A percentile compares a stretch with the other conserved stretches of the same genome.
phyloP scores from a whole-genome alignment of 441 rosid species.

The Dalechampia spathulata region DNA sequence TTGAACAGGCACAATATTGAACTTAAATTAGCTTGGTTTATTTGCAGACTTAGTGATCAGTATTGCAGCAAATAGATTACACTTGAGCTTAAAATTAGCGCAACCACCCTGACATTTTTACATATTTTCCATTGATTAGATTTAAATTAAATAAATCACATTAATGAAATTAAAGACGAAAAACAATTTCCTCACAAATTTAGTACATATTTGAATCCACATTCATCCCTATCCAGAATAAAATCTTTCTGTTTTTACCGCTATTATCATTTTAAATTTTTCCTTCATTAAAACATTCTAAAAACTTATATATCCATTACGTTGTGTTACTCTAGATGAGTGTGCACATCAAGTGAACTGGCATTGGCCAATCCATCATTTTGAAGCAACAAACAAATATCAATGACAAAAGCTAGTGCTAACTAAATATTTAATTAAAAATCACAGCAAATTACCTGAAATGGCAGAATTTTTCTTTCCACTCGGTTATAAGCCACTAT shows the following conservation, averaged over 20 bases:
- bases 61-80: background rate
- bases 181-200: no score
- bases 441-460: constrained; percentile 62
- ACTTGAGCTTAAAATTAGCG: background rate
- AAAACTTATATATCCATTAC: background rate
- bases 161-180: no score
- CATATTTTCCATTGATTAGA: no score
- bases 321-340: background rate
- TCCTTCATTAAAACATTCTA: background rate
- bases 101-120: background rate
- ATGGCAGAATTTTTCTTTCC: constrained; percentile 70
- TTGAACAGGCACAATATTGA: background rate
- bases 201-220: no score
- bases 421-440: background rate
- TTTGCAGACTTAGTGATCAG: background rate
- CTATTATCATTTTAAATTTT: background rate
- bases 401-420: background rate
- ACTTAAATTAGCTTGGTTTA: background rate
- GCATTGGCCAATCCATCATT: constrained; percentile 3
- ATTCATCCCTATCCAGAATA: background rate
- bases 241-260: background rate
- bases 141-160: no score
- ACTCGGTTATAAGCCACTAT: constrained; percentile 81
- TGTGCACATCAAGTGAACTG: background rate
- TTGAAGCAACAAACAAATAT: background rate